A percentile compares a stretch with the other conserved stretches of the same genome.
Conservation (phyloP, 164 flowering plant species). For the Nymphaea thermarum region DNA sequence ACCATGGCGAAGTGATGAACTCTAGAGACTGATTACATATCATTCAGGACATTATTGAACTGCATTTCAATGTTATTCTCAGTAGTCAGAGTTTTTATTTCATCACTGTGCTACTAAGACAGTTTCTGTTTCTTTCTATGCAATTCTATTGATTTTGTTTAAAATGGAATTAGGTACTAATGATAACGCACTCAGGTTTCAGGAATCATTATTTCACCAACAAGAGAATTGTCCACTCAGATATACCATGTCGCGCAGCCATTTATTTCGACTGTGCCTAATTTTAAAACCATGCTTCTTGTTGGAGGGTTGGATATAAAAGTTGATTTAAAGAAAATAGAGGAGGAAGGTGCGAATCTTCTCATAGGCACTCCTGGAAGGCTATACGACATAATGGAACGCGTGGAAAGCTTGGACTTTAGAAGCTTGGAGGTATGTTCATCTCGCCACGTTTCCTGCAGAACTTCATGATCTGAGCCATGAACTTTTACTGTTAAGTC, state of each 20-base stretch:
- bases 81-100: no score
- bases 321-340: constrained; percentile 62
- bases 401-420: constrained; percentile 63
- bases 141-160: background rate
- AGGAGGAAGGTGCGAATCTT: constrained; percentile 83
- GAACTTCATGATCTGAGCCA: background rate
- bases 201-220: constrained; percentile 83
- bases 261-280: constrained; percentile 59
- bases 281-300: constrained; percentile 59
- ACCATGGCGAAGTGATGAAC: no score
- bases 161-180: background rate
- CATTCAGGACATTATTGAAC: no score
- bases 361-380: constrained; percentile 96
- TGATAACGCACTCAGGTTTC: constrained; percentile 31
- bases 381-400: constrained; percentile 81
- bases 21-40: no score
- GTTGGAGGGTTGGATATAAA: constrained; percentile 81
- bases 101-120: no score
- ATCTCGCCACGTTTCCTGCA: background rate
- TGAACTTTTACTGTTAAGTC: background rate
- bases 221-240: constrained; percentile 90
- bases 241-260: constrained; percentile 81
- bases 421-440: constrained; percentile 58
- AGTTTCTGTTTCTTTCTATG: background rate
- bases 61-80: no score